Evolutionary conservation across 768 basidiomycete species (phyloP), one percentile per base, ranked within the genome.

Genomic region (Kondoa malvinella): DNA sequence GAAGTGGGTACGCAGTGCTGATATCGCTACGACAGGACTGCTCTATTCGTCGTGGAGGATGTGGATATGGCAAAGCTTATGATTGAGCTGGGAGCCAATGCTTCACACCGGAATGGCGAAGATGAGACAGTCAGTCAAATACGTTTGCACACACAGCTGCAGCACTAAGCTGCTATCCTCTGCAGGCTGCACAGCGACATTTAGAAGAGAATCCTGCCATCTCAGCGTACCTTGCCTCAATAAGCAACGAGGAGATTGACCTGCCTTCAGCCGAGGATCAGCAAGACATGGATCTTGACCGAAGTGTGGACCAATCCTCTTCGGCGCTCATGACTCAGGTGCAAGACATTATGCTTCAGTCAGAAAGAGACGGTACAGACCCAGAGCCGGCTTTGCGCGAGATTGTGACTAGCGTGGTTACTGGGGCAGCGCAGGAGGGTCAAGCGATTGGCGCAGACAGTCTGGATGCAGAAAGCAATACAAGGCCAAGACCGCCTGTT

Each of bases 11-110:
- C 14, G 64, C 62, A 34, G 14, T 30, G 16, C 34, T 3, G 8
- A 17, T 60, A 14, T 32, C 57, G 2, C 12, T 4, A 27, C 65
- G 34, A 30, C n/a, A 67, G 67, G 29, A 79, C 79, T 1, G 79
- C 79, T 4, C 70, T 80, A 25, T 80, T 76, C 72, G 77, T 77
- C 8, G 78, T 78, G 1, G 80, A 80, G 69, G 72, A 61, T 15
- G 70, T 78, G 3, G 75, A 76, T 21, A 75, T 76, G 29, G 78
- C 78, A 4, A 64, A 70, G 34, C 76, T 75, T 56, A 67, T 79
- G 63, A 71, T 80, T 25, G 77, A 78, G 62, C 72, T 77, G 21
- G 80, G 80, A 12, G 79, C 77, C 1, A 75, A 79, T 62, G 67
- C 73, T 1, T 64, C 32, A 0, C 66, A 67, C 34, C 57, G 63